phyloP scores from a whole-genome alignment of 2,329 filamentous ascomycete genomes.

The Akanthomyces dipterigenus region DNA sequence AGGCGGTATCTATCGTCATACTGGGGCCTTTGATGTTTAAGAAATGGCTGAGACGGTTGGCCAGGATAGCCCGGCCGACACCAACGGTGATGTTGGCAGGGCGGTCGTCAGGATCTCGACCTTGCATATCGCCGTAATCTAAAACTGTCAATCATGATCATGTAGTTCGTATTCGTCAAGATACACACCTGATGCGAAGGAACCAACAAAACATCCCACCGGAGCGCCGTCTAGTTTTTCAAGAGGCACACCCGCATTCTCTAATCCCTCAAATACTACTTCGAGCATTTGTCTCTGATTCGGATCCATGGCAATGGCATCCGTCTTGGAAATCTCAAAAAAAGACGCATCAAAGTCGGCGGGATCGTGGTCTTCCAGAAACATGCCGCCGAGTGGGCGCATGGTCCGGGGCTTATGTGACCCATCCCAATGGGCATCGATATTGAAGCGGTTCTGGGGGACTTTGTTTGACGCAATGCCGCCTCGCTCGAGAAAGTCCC shows the following conservation, averaged over 20 bases:
- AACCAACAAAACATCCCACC: constrained; percentile 20
- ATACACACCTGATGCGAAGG: constrained; percentile 17
- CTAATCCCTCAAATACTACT: constrained; percentile 3
- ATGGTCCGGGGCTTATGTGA: constrained; percentile 4
- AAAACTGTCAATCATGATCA: not conserved
- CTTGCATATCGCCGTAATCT: constrained; percentile 20
- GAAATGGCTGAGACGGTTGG: constrained; percentile 41
- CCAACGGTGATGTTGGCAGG: constrained; percentile 42
- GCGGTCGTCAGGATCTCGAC: constrained; percentile 35
- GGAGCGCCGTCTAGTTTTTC: constrained; percentile 1
- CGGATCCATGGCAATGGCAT: not conserved
- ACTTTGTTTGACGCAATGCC: constrained; percentile 24
- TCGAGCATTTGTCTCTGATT: constrained; percentile 5
- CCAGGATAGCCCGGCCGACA: constrained; percentile 39
- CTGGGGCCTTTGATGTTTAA: constrained; percentile 42
- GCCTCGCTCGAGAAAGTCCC: constrained; percentile 29
- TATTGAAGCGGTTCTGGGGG: constrained; percentile 8
- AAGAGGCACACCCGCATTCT: not conserved
- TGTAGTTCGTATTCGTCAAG: not conserved
- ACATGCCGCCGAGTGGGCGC: constrained; percentile 3
- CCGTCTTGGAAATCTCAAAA: constrained; percentile 1
- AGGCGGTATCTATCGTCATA: constrained; percentile 46
- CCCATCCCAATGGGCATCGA: constrained; percentile 1
- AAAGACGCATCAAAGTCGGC: constrained; percentile 1
- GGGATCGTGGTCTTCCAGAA: not conserved